Conservation (phyloP, 2,329 filamentous ascomycete genomes). For the Botrytis paeoniae region DNA sequence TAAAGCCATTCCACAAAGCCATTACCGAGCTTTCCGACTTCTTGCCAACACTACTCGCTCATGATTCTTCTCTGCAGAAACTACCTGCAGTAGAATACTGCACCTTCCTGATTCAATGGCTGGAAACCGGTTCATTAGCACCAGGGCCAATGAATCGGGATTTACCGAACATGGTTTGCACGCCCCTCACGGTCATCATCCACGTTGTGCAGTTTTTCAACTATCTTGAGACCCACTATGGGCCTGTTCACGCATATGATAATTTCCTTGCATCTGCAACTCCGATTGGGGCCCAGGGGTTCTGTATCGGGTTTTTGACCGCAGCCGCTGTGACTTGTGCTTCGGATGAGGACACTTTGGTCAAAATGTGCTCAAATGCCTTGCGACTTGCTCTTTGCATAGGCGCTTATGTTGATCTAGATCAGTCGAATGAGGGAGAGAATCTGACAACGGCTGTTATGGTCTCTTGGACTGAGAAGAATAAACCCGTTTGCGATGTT, state of each 20-base stretch:
- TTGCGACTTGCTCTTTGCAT: conserved; percentile 26
- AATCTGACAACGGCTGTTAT: neutral
- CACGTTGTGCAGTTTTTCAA: conserved; percentile 3
- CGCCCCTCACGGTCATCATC: conserved; percentile 3
- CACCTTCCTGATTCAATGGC: neutral
- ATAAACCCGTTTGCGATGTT: neutral
- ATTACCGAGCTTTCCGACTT: neutral
- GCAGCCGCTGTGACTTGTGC: conserved; percentile 24
- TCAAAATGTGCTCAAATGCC: conserved; percentile 7
- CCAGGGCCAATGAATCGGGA: neutral
- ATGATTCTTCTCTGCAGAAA: neutral
- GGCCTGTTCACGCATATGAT: neutral
- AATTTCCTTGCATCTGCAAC: neutral
- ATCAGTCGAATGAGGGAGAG: conserved; percentile 4
- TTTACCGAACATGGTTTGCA: conserved; percentile 1
- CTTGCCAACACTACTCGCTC: neutral
- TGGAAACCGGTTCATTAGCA: neutral
- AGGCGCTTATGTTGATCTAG: conserved; percentile 28
- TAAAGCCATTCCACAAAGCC: neutral
- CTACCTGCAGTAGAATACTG: neutral
- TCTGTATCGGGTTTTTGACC: conserved; percentile 27
- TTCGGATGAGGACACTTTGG: conserved; percentile 22
- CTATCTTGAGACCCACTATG: neutral
- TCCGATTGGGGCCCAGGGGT: conserved; percentile 25
- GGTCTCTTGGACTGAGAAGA: neutral